A percentile compares a stretch with the other conserved stretches of the same genome.
phyloP scores from a whole-genome alignment of 345 rosid species.

The Trapa bicornis region DNA sequence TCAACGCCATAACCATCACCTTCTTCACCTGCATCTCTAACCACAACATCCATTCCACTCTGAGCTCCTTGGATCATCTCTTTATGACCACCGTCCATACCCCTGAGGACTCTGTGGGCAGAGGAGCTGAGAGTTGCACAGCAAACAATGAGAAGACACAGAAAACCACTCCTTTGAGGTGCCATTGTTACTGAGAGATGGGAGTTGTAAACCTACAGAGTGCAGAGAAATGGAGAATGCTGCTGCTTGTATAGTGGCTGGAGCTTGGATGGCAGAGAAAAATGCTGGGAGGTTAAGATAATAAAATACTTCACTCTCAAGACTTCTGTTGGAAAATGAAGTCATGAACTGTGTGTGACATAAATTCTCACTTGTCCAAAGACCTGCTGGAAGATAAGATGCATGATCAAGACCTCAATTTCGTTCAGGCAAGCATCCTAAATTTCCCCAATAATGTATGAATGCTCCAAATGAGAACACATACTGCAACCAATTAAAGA shows the following conservation, averaged over 20 bases:
- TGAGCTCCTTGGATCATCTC: too few species aligned
- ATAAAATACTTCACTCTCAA: too few species aligned
- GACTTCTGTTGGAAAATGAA: too few species aligned
- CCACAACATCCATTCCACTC: neutral
- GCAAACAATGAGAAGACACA: constrained; percentile 22
- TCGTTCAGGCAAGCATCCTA: too few species aligned
- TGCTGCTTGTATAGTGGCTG: neutral
- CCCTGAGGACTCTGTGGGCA: constrained; percentile 32
- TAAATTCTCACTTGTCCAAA: too few species aligned
- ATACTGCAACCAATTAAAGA: neutral
- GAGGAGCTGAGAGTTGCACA: constrained; percentile 24
- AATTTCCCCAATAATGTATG: neutral
- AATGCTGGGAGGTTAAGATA: neutral
- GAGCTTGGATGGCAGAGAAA: neutral
- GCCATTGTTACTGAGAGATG: constrained; percentile 19
- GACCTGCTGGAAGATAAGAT: too few species aligned
- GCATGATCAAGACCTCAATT: too few species aligned
- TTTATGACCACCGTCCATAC: neutral
- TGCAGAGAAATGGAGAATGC: neutral
- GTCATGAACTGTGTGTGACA: too few species aligned
- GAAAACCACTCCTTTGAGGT: constrained; percentile 16
- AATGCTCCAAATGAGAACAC: neutral
- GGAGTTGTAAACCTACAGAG: neutral
- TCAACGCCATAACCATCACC: neutral
- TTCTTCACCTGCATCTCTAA: too few species aligned